Conservation (phyloP, 129 eudicot genomes). For the Arctium minus region DNA sequence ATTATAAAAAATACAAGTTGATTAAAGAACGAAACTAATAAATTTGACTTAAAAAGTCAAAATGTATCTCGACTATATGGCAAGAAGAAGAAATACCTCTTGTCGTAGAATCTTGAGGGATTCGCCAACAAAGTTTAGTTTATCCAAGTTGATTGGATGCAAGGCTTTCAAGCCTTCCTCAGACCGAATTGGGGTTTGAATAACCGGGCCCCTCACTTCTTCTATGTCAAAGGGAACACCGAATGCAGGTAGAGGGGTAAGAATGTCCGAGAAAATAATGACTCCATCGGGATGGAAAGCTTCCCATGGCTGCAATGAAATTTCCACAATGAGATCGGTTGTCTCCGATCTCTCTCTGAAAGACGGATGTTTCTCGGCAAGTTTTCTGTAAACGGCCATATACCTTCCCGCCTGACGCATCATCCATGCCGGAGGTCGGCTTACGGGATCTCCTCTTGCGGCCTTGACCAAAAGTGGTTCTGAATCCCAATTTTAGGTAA, state of each 20-base stretch:
- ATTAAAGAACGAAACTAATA: not conserved
- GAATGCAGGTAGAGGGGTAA: slow-evolving; percentile 93
- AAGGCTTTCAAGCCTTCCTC: slow-evolving; percentile 81
- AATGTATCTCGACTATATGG: not conserved
- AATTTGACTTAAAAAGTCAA: not conserved
- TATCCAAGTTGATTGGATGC: slow-evolving; percentile 79
- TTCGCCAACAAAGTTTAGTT: slow-evolving; percentile 75
- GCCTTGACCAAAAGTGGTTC: slow-evolving; percentile 94
- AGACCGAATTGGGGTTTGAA: slow-evolving; percentile 78
- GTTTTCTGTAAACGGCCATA: slow-evolving; percentile 93
- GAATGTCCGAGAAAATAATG: slow-evolving; percentile 94
- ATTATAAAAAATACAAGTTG: not conserved
- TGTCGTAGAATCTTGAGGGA: slow-evolving; percentile 75
- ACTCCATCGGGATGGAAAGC: slow-evolving; percentile 98
- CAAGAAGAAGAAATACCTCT: slow-evolving; percentile 49
- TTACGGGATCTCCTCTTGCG: slow-evolving; percentile 79
- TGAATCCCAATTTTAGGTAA: slow-evolving; percentile 25
- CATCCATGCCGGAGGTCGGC: slow-evolving; percentile 99
- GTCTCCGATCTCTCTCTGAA: slow-evolving; percentile 98
- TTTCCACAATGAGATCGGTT: slow-evolving; percentile 96
- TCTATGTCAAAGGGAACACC: slow-evolving; percentile 98
- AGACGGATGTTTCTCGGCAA: slow-evolving; percentile 95
- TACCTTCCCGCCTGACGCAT: slow-evolving; percentile 99
- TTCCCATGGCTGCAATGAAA: slow-evolving; percentile 99
- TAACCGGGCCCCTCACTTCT: slow-evolving; percentile 89